Base-by-base conservation (phyloP, 2,329 filamentous ascomycete species). In the Venturia pyrina region DNA sequence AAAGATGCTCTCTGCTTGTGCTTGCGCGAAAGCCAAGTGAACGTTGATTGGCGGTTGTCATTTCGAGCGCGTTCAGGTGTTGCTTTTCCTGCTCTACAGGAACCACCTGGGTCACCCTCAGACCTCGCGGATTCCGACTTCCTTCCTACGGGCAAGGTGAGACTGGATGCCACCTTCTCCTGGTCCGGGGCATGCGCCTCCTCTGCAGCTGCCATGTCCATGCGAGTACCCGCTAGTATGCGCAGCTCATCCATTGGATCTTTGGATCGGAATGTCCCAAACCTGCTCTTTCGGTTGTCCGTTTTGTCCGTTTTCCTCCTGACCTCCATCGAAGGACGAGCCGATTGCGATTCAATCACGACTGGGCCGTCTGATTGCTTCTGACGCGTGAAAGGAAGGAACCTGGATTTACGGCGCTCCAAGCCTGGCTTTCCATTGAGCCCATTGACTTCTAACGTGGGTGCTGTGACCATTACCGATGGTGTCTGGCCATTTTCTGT, bases 41-140 rank as follows among this genome's bases (percentile, higher is more conserved):
- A 91, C 34, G 88, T 88, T 41, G 68, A 28, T 83, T 89, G 44
- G 84, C 87, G 71, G 69, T 50, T 50, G 61, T 65, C 41, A 59
- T 72, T 6, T 85, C 84, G 37, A 81, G 17, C 83, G 78, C 83
- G 86, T 68, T 89, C 85, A 13, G 86, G 88, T 7, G 85, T 87
- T 57, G 82, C 87, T 64, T 82, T 84, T 60, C 79, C 83, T 62
- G 81, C 83, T 48, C 40, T 28, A 34, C 88, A 90, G 15, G 53
- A 59, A 15, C 53, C 53, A 37, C 53, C 53, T 37, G 17, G 53
- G 77, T 90, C 96, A 57, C 85, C 89, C 75, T 97, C 93, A 37
- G 93, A 97, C 70, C 90, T 85, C 1, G 92, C 96, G 1, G 93
- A 97, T 72, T 97, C 93, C 5, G 90, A 95, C 37, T 89, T 78